These are phyloP conservation scores for Aleurites moluccanus DNA, from an alignment of 441 rosid genomes.

Conservation along the genomic window DNA sequence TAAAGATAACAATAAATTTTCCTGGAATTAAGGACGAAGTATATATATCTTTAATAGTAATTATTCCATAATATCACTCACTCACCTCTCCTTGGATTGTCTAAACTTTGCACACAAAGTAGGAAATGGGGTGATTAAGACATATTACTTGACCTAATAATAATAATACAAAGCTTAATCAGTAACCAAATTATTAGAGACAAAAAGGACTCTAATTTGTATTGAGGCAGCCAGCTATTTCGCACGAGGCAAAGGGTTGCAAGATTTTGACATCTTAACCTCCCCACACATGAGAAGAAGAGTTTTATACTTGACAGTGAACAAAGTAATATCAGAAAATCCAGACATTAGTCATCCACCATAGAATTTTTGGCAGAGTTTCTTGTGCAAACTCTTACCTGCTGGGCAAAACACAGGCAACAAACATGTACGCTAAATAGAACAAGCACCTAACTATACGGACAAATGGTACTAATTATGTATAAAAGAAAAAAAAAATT, in stretches of 20 bases:
- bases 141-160: neutral
- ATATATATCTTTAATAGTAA: neutral
- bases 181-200: conserved; percentile 10
- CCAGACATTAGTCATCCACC: neutral
- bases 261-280: conserved; percentile 22
- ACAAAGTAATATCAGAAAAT: neutral
- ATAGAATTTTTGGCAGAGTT: neutral
- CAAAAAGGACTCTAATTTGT: neutral
- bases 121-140: conserved; percentile 12
- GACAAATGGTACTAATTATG: conserved; percentile 7
- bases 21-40: neutral
- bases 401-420: conserved; percentile 21
- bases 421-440: neutral
- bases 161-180: neutral
- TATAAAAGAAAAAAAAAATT: neutral
- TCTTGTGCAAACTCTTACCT: conserved; percentile 3
- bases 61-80: neutral
- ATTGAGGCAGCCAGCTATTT: conserved; percentile 17
- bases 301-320: neutral
- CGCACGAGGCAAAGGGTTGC: neutral
- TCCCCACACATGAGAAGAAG: neutral
- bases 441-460: conserved; percentile 6
- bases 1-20: neutral
- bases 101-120: neutral
- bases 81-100: neutral